Conservation (phyloP, 345 rosid genomes). For the Diplotaxis tenuifolia region DNA sequence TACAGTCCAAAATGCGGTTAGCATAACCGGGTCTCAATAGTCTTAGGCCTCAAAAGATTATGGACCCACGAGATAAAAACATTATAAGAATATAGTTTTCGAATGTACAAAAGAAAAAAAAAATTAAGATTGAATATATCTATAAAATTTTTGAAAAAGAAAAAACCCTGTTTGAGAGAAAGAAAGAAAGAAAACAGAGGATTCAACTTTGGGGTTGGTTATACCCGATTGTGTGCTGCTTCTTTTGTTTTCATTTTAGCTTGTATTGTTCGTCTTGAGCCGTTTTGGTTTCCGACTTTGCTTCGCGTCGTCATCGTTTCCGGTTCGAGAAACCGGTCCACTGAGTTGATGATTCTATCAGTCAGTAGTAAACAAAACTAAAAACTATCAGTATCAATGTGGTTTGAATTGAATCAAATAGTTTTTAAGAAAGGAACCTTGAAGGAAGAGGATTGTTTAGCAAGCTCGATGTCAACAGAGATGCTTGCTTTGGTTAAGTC, state of each 20-base stretch:
- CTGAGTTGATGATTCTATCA: constrained; percentile 23
- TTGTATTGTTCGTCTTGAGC: constrained; percentile 29
- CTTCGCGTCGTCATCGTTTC: constrained; percentile 33
- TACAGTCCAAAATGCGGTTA: constrained; percentile 27
- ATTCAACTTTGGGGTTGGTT: constrained; percentile 16
- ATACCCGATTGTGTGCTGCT: constrained; percentile 19
- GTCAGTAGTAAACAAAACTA: background rate
- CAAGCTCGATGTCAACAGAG: constrained; percentile 84
- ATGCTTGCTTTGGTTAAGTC: constrained; percentile 85
- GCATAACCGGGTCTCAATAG: constrained; percentile 32
- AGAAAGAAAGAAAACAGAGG: constrained; percentile 4
- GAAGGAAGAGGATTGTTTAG: constrained; percentile 49
- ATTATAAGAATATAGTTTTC: constrained; percentile 14
- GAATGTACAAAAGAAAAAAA: constrained; percentile 17
- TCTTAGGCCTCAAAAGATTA: constrained; percentile 30
- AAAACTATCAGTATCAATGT: background rate
- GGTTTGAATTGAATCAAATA: background rate
- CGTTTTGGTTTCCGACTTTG: constrained; percentile 38
- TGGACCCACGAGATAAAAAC: constrained; percentile 31
- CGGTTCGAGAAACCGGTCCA: constrained; percentile 21
- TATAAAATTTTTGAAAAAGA: background rate
- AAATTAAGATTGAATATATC: constrained; percentile 9
- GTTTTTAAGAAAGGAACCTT: constrained; percentile 20
- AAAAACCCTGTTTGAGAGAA: constrained; percentile 15
- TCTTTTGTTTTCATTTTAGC: background rate